Percentiles rank a stretch among this genome's conserved stretches.
phyloP scores from a whole-genome alignment of 352 stramenopile genomes.

The Thraustotheca clavata region DNA sequence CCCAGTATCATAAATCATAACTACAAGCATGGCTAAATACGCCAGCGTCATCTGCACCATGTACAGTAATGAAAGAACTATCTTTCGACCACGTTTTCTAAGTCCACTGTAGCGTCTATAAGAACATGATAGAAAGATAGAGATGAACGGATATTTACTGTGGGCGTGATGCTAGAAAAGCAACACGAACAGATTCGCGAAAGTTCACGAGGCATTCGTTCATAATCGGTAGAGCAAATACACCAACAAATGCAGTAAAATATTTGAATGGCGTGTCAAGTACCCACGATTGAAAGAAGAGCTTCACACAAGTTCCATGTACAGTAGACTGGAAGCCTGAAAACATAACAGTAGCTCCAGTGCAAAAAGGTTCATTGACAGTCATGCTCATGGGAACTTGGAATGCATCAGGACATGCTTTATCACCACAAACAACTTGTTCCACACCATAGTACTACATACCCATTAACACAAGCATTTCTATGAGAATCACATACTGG shows the following conservation, averaged over 20 bases:
- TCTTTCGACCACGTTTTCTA: constrained; percentile 57
- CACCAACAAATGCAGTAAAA: constrained; percentile 54
- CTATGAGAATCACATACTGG: constrained; percentile 28
- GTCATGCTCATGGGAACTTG: constrained; percentile 48
- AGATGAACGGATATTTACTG: constrained; percentile 24
- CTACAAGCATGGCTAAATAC: constrained; percentile 76
- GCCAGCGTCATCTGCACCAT: constrained; percentile 76
- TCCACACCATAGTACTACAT: constrained; percentile 28
- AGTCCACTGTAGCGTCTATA: constrained; percentile 32
- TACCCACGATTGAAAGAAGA: constrained; percentile 76
- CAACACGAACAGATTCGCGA: constrained; percentile 41
- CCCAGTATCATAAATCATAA: constrained; percentile 75
- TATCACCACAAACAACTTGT: constrained; percentile 41
- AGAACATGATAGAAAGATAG: neutral
- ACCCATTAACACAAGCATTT: neutral
- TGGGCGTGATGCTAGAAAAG: constrained; percentile 32
- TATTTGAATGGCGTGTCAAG: constrained; percentile 68
- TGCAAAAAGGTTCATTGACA: constrained; percentile 32
- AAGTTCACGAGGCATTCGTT: constrained; percentile 58
- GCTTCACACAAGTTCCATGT: constrained; percentile 54
- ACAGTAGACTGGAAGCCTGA: constrained; percentile 73
- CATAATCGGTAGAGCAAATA: constrained; percentile 48
- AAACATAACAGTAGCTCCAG: constrained; percentile 54
- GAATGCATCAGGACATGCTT: constrained; percentile 46
- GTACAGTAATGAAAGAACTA: constrained; percentile 50